A percentile compares a stretch with the other conserved stretches of the same genome.
phyloP scores from a whole-genome alignment of 371 early-diverging fungal species.

The Saksenaea oblongispora region DNA sequence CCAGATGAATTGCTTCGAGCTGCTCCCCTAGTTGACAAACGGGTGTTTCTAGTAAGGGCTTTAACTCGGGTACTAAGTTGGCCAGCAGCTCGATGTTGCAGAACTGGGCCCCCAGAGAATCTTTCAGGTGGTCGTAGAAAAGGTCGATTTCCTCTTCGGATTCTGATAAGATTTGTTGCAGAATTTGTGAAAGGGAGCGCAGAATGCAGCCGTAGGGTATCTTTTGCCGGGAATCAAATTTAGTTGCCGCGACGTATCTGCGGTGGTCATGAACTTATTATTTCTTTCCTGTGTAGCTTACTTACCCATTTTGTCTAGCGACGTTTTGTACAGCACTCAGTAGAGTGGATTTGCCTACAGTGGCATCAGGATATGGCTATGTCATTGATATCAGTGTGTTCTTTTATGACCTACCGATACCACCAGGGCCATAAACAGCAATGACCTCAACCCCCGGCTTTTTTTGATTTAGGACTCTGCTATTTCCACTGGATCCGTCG shows the following conservation, averaged over 20 bases:
- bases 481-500: conserved; percentile 28
- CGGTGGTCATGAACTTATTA: neutral
- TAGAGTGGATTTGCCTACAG: conserved; percentile 40
- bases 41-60: conserved; percentile 28
- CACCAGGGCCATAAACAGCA: conserved; percentile 41
- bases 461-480: neutral
- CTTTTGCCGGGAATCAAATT: conserved; percentile 43
- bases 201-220: conserved; percentile 42
- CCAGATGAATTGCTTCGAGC: conserved; percentile 24
- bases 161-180: conserved; percentile 48
- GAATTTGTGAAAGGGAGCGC: conserved; percentile 39
- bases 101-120: conserved; percentile 34
- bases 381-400: neutral
- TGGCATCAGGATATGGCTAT: neutral
- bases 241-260: conserved; percentile 43
- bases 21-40: conserved; percentile 20
- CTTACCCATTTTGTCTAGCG: conserved; percentile 45
- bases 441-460: conserved; percentile 35
- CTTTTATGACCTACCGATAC: conserved; percentile 12
- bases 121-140: conserved; percentile 36
- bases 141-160: conserved; percentile 37
- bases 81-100: conserved; percentile 36
- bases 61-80: conserved; percentile 44
- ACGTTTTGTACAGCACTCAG: conserved; percentile 37
- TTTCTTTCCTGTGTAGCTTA: neutral